Conservation (phyloP, 768 basidiomycete species). For the Lentinula aciculospora region DNA sequence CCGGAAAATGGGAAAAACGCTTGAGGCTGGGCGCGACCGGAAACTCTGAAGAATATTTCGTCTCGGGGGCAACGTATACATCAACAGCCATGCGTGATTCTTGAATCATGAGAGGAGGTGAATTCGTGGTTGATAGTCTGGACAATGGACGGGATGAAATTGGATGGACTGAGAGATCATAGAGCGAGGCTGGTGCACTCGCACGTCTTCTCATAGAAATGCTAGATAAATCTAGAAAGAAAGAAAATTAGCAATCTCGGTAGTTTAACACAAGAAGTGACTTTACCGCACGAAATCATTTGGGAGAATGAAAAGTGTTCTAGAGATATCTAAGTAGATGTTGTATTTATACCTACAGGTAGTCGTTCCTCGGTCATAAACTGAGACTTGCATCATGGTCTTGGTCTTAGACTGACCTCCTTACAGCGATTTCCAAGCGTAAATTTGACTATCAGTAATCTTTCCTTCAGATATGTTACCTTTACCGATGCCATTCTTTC, state of each 20-base stretch:
- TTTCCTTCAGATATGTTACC: no score
- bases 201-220: background rate
- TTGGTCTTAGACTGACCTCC: background rate
- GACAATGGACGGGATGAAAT: background rate
- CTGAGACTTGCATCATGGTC: background rate
- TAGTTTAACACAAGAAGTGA: no score
- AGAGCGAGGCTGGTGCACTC: background rate
- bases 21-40: background rate
- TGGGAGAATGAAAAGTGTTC: no score
- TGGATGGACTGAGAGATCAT: background rate
- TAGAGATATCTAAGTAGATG: no score
- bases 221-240: background rate
- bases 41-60: background rate
- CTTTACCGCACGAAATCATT: no score
- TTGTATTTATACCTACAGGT: no score
- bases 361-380: no score
- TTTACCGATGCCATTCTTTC: no score
- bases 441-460: no score
- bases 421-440: background rate
- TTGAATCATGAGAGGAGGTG: background rate
- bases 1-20: background rate
- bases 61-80: background rate
- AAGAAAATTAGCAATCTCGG: no score
- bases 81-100: background rate
- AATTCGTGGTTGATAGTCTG: background rate